Percentiles rank a stretch among this genome's conserved stretches.
These are phyloP conservation scores for Xylaria longipes DNA, from an alignment of 495 filamentous ascomycete species.

Conservation along the genomic window DNA sequence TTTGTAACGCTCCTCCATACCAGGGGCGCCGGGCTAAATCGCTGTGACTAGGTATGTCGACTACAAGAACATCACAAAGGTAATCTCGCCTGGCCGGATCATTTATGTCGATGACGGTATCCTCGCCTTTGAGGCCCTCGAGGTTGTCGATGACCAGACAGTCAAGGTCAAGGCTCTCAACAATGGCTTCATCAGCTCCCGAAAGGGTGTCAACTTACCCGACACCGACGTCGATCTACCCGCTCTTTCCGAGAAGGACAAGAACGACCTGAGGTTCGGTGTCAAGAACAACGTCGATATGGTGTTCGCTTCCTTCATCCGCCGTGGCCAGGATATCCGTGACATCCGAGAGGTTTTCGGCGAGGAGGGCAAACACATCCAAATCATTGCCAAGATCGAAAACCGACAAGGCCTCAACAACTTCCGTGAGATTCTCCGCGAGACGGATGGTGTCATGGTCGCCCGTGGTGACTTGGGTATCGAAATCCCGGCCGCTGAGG, in stretches of 20 bases:
- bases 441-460: slow-evolving; percentile 99
- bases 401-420: slow-evolving; percentile 98
- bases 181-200: slow-evolving; percentile 97
- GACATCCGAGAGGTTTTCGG: slow-evolving; percentile 91
- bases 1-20: not conserved
- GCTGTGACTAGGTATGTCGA: slow-evolving; percentile 80
- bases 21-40: not conserved
- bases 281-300: slow-evolving; percentile 99
- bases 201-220: slow-evolving; percentile 98
- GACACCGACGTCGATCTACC: slow-evolving; percentile 98
- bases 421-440: slow-evolving; percentile 94
- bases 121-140: slow-evolving; percentile 89
- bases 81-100: slow-evolving; percentile 88
- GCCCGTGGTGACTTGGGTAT: slow-evolving; percentile 98
- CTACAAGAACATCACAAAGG: slow-evolving; percentile 99
- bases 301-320: slow-evolving; percentile 99
- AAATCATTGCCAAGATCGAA: slow-evolving; percentile 99
- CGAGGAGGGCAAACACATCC: slow-evolving; percentile 91
- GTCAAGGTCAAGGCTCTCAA: slow-evolving; percentile 84
- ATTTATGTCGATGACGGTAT: slow-evolving; percentile 99
- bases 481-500: slow-evolving; percentile 96
- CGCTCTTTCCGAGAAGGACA: slow-evolving; percentile 97
- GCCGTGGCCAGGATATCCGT: slow-evolving; percentile 86
- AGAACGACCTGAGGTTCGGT: slow-evolving; percentile 88
- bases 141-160: slow-evolving; percentile 87